Conservation (phyloP, 768 basidiomycete genomes). For the Calvatia gigantea region DNA sequence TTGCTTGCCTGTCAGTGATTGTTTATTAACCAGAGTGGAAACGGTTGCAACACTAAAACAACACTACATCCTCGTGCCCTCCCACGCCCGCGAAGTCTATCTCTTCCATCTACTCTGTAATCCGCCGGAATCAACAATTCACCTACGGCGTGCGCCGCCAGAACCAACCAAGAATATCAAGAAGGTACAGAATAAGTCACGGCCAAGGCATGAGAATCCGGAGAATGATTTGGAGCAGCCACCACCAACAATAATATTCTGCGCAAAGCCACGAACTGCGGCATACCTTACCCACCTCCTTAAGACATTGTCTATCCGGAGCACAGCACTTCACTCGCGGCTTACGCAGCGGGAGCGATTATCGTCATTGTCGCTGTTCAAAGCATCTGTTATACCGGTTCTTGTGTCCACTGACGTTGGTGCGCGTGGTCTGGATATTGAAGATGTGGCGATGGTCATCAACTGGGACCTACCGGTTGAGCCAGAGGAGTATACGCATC, state of each 20-base stretch:
- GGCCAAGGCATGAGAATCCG: slow-evolving; percentile 35
- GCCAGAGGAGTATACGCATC: slow-evolving; percentile 93
- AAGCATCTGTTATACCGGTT: slow-evolving; percentile 83
- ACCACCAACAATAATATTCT: slow-evolving; percentile 97
- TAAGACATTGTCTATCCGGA: slow-evolving; percentile 75
- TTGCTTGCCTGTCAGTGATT: neutral
- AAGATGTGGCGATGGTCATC: slow-evolving; percentile 92
- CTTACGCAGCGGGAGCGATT: slow-evolving; percentile 90
- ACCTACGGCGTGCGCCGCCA: slow-evolving; percentile 62
- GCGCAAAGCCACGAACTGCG: slow-evolving; percentile 77
- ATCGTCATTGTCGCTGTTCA: slow-evolving; percentile 80
- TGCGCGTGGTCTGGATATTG: slow-evolving; percentile 92
- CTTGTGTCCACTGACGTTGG: slow-evolving; percentile 95
- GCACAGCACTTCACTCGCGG: slow-evolving; percentile 88
- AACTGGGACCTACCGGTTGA: slow-evolving; percentile 95
- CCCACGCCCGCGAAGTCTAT: slow-evolving; percentile 91
- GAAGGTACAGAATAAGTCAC: slow-evolving; percentile 19
- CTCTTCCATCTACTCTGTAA: slow-evolving; percentile 87
- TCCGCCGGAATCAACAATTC: slow-evolving; percentile 75
- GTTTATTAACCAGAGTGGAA: slow-evolving; percentile 63
- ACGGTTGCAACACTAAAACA: slow-evolving; percentile 90
- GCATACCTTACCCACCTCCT: slow-evolving; percentile 84
- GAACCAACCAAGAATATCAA: slow-evolving; percentile 37
- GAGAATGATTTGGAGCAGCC: slow-evolving; percentile 65
- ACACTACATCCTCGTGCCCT: slow-evolving; percentile 87